Evolutionary conservation across 2,329 filamentous ascomycete species (phyloP).

Genomic region (Leptographium procerum): DNA sequence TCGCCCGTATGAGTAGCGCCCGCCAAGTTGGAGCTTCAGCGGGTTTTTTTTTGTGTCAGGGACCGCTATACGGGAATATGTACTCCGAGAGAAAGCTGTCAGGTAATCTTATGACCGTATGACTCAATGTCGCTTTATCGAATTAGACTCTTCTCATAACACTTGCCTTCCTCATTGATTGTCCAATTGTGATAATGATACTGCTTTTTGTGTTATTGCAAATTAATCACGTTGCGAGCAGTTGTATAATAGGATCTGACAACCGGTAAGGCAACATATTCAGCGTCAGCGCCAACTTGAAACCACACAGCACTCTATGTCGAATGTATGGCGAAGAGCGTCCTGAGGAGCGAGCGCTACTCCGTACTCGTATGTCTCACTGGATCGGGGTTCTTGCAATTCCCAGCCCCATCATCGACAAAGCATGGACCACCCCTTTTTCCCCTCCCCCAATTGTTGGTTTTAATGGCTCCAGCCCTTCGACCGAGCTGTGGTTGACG

Average conservation of each 20-base stretch:
- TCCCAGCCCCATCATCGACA: background rate
- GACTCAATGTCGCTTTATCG: background rate
- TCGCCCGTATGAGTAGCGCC: constrained; percentile 1
- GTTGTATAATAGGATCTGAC: too few species aligned
- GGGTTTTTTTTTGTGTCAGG: background rate
- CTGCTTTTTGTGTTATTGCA: too few species aligned
- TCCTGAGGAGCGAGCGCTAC: background rate
- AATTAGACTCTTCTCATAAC: too few species aligned
- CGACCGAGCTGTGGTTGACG: background rate
- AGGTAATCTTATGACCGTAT: background rate
- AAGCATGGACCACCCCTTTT: background rate
- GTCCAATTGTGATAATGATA: too few species aligned
- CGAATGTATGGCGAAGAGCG: too few species aligned
- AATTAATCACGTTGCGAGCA: too few species aligned
- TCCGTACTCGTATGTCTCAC: background rate
- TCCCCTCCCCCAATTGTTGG: background rate
- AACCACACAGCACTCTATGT: too few species aligned
- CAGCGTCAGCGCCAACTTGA: too few species aligned
- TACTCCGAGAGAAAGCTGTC: background rate
- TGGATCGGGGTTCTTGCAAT: background rate
- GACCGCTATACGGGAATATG: background rate
- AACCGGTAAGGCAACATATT: too few species aligned
- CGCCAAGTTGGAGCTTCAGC: background rate
- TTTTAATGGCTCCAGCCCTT: background rate
- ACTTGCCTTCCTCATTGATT: too few species aligned